Evolutionary conservation across 306 rosid genomes (phyloP), one percentile per base, ranked within the genome.

Genomic region (Senna tora): DNA sequence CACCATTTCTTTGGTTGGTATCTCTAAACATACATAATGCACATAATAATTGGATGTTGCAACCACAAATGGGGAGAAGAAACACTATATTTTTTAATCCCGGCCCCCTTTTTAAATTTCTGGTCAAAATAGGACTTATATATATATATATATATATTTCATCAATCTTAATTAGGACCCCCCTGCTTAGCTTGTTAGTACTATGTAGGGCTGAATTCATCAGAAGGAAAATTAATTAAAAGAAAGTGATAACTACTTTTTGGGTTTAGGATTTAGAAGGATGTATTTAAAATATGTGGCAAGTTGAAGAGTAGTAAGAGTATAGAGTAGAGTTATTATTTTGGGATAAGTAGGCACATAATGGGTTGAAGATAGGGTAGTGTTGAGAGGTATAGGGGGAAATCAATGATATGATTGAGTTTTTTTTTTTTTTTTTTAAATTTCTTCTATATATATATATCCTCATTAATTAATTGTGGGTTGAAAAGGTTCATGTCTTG

Each of bases 21-120:
- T 52, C 78, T 59, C 62, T 65, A 76, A 77, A 59, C 81, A 50
- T 58, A 25, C 65, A 17, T 50, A n/a, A n/a, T 78, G 58, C 72
- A 70, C 71, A 75, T 82, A 67, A 75, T 82, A 67, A 78, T 82
- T 71, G 76, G 63, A 60, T 78, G 73, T 75, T 38, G 52, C 83
- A 71, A 65, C 81, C 47, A 21, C 69, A 57, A 75, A 74, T 46
- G 55, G 30, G 71, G 19, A 39, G 43, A 46, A 46, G 11, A 43
- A 9, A 33, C 53, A 33, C 53, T 70, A 49, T 75, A 53, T 2
- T 80, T 42, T 76, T 36, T 59, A 13, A 14, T n/a, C 62, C 67
- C 77, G 76, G 36, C 56, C 62, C 72, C 80, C 79, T 36, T 63
- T 75, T 70, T 60, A 64, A n/a, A n/a, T n/a, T n/a, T n/a, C n/a